These are phyloP conservation scores for Tylopilus balloui DNA, from an alignment of 768 basidiomycete species.

Conservation along the genomic window DNA sequence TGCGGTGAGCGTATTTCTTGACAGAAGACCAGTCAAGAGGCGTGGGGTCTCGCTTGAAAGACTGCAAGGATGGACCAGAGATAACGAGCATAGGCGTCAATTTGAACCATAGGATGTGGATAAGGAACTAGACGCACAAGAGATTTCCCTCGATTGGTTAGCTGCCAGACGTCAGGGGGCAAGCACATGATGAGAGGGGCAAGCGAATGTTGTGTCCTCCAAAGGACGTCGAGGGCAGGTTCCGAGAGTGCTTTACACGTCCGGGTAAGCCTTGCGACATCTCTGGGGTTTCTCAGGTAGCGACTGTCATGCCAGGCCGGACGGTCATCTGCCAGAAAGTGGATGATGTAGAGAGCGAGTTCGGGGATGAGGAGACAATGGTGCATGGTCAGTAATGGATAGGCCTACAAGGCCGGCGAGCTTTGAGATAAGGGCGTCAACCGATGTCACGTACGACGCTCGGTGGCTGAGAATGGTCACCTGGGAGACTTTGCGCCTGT, in stretches of 20 bases:
- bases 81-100: neutral
- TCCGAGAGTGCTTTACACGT: constrained; percentile 29
- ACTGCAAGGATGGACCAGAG: constrained; percentile 6
- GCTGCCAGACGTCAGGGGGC: constrained; percentile 24
- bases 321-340: constrained; percentile 22
- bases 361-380: constrained; percentile 29
- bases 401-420: neutral
- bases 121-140: constrained; percentile 19
- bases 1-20: constrained; percentile 23
- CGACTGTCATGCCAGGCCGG: constrained; percentile 12
- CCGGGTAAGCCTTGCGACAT: constrained; percentile 27
- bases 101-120: neutral
- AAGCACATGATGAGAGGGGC: constrained; percentile 29
- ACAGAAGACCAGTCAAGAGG: constrained; percentile 22
- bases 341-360: constrained; percentile 23
- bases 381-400: constrained; percentile 22
- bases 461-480: neutral
- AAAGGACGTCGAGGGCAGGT: constrained; percentile 30
- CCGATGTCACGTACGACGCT: too few species aligned
- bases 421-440: too few species aligned
- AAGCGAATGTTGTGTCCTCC: constrained; percentile 29
- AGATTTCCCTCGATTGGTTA: constrained; percentile 13
- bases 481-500: neutral
- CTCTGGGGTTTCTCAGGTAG: constrained; percentile 17
- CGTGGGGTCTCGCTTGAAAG: constrained; percentile 18